Evolutionary conservation across 2,329 filamentous ascomycete genomes (phyloP), one percentile per base, ranked within the genome.

Genomic region (Arthrinium phaeospermum): DNA sequence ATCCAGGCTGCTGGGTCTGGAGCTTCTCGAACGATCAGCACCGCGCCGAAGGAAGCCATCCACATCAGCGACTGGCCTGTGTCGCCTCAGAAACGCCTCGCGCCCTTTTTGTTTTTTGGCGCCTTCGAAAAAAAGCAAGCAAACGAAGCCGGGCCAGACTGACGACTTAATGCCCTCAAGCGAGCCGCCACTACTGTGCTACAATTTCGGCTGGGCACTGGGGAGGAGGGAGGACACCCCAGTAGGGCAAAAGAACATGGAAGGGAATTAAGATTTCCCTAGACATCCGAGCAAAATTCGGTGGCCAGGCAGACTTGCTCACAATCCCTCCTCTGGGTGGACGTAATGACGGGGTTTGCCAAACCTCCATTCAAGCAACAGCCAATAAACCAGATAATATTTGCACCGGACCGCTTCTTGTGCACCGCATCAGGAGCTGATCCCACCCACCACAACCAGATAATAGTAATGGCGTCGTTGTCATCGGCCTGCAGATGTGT

Each of bases 51-150:
- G 53, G 53, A 61, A 37, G 53, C 53, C 53, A 22, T 64, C 41
- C 34, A 13, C 19, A 41, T 64, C 34, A 24, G 57, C 57, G 34
- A 64, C n/a, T 64, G 34, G 57, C 34, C 34, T 64, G 30, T 34
- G 57, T 41, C 30, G 19, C 57, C 57, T 64, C 57, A n/a, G 57
- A 41, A 64, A 64, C 57, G 57, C 57, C 57, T 64, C 57, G 8
- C 19, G 30, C 57, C 57, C 57, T 41, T 19, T 8, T 22, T 41
- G 34, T 8, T 22, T 41, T 22, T 41, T 41, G 34, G 34, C 41
- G 57, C 19, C 34, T 41, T 41, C 22, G 34, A 64, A 41, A 51
- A 64, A 51, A 64, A 64, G 34, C 57, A 64, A 64, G 57, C 34
- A 64, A 24, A 41, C 34, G 57, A 22, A 37, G 8, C 16, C 30